Evolutionary conservation across 2,329 filamentous ascomycete genomes (phyloP).

Genomic region (Cadophora sp.): DNA sequence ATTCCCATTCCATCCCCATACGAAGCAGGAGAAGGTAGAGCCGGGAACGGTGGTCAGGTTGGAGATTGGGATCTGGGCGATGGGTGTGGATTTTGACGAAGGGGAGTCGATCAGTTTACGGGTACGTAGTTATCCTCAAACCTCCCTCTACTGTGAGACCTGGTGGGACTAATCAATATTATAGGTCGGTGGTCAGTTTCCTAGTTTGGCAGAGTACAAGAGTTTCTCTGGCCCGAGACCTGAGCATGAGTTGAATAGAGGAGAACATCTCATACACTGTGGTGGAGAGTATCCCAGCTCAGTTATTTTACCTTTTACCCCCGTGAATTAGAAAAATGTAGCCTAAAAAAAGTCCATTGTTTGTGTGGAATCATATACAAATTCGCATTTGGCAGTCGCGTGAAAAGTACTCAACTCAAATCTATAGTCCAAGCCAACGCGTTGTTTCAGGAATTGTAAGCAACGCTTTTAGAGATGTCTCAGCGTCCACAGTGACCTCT

Average conservation of each 20-base stretch:
- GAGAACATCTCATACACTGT: conserved; percentile 9
- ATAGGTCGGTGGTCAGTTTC: conserved; percentile 7
- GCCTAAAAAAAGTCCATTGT: neutral
- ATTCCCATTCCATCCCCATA: conserved; percentile 26
- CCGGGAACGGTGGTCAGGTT: conserved; percentile 28
- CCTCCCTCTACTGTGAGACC: too few species aligned
- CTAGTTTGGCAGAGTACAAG: conserved; percentile 9
- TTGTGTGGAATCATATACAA: neutral
- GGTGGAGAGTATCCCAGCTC: conserved; percentile 19
- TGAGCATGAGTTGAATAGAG: conserved; percentile 15
- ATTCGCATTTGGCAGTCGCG: neutral
- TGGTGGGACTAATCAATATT: neutral
- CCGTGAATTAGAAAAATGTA: neutral
- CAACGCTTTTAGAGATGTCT: too few species aligned
- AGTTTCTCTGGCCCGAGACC: conserved; percentile 15
- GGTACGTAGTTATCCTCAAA: neutral
- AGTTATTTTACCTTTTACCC: conserved; percentile 15
- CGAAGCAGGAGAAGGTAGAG: conserved; percentile 20
- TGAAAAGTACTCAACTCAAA: neutral
- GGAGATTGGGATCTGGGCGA: conserved; percentile 30
- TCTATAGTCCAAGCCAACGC: neutral
- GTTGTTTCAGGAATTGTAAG: too few species aligned
- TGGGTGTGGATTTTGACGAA: conserved; percentile 30
- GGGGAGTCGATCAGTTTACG: conserved; percentile 23
- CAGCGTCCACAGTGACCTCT: too few species aligned